These are phyloP conservation scores for Populus tremula DNA, from an alignment of 345 rosid genomes.

Conservation along the genomic window DNA sequence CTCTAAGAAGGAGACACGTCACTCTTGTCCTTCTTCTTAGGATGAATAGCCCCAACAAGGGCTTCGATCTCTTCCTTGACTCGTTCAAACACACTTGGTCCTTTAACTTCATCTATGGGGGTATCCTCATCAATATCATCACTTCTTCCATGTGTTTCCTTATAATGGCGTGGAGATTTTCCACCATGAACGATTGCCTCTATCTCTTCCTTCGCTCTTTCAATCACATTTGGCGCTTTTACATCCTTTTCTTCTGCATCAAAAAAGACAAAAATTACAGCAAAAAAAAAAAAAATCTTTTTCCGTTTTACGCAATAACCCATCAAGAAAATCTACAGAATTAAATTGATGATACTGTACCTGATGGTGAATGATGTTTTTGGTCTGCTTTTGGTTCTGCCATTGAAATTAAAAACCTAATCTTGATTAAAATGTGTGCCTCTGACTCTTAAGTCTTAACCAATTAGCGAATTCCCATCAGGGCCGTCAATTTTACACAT, in stretches of 20 bases:
- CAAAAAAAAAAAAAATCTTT: neutral
- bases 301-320: neutral
- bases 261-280: neutral
- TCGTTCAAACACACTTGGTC: constrained; percentile 43
- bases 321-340: neutral
- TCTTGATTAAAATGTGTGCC: neutral
- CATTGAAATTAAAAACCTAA: neutral
- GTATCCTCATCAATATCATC: constrained; percentile 47
- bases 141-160: constrained; percentile 50
- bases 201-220: constrained; percentile 42
- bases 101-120: constrained; percentile 41
- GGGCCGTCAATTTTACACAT: neutral
- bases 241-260: constrained; percentile 25
- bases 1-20: neutral
- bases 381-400: constrained; percentile 13
- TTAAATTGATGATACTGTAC: neutral
- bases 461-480: neutral
- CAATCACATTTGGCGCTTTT: constrained; percentile 30
- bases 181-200: constrained; percentile 20
- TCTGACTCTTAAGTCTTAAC: too few species aligned
- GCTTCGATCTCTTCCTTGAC: constrained; percentile 54
- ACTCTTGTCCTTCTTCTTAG: constrained; percentile 26
- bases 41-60: constrained; percentile 33
- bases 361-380: constrained; percentile 2
- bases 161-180: constrained; percentile 24